Base-by-base conservation (phyloP, 2,329 filamentous ascomycete genomes). In the Pseudogymnoascus sp. region DNA sequence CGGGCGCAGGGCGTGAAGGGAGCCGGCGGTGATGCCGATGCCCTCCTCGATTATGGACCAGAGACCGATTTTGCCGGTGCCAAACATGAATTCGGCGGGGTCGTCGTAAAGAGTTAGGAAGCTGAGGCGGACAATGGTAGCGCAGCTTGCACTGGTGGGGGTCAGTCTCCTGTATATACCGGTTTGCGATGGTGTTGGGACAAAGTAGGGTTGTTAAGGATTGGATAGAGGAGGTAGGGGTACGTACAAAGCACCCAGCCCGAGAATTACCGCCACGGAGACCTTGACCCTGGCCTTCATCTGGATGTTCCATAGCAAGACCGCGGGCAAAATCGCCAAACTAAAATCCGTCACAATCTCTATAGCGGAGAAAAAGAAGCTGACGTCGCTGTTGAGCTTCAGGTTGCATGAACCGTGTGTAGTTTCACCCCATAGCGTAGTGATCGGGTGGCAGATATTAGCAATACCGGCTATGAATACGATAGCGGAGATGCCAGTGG, bases 11-110 rank as follows among this genome's bases (percentile, higher is more conserved):
- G 78, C 76, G 7, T 78, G 77, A 38, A 79, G 71, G 7, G 78
- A 80, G 2, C 78, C 79, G 11, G 80, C 79, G 7, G 78, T 74
- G 65, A 83, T 80, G 17, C 80, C 80, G 17, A 78, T 79, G 9
- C 78, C 80, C 35, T 79, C 78, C 65, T 81, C 80, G 23, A 80
- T 74, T 33, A 80, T 75, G 3, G 78, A 78, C 78, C 78, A 81
- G 61, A 78, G 72, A 0, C 75, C 76, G 36, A 79, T 78, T 53
- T 76, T 74, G 36, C 76, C 76, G 8, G 76, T 74, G 62, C 71
- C 69, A 68, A 71, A 77, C 69, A 78, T 74, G 67, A 75, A 78
- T 61, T 79, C 75, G 10, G 67, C 64, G 4, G 74, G 72, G 42
- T 78, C 69, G n/a, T 68, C 71, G 64, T 78, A 76, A 11, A 75